Evolutionary conservation across 2,329 filamentous ascomycete genomes (phyloP).

Genomic region (Monosporascus cannonballus): DNA sequence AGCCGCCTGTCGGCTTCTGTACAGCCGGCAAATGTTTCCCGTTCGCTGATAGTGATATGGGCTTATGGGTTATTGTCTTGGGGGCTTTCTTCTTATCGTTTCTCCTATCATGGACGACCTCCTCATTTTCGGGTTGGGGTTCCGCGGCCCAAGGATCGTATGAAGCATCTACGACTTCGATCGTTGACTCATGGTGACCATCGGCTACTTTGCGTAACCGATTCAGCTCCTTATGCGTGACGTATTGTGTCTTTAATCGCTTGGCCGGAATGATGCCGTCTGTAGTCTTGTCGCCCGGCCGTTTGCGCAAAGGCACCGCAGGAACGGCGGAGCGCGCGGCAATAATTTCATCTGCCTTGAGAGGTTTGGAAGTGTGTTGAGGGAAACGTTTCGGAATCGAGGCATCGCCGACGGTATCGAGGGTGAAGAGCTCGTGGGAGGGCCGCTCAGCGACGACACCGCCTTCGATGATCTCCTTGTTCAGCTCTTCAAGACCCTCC

Average conservation of each 20-base stretch:
- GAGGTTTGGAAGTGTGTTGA: slow-evolving; percentile 64
- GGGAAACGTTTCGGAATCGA: slow-evolving; percentile 58
- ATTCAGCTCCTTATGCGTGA: slow-evolving; percentile 78
- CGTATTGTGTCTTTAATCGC: slow-evolving; percentile 68
- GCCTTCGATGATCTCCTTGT: slow-evolving; percentile 86
- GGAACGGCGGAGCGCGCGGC: slow-evolving; percentile 76
- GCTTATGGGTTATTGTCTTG: slow-evolving; percentile 65
- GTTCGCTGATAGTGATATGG: slow-evolving; percentile 75
- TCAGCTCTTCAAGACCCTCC: slow-evolving; percentile 73
- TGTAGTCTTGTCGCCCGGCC: slow-evolving; percentile 60
- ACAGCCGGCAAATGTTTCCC: slow-evolving; percentile 78
- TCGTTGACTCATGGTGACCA: slow-evolving; percentile 52
- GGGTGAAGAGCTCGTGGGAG: slow-evolving; percentile 75
- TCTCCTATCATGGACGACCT: slow-evolving; percentile 29
- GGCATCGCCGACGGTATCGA: slow-evolving; percentile 70
- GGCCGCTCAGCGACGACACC: slow-evolving; percentile 80
- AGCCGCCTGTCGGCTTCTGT: slow-evolving; percentile 70
- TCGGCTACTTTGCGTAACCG: slow-evolving; percentile 75
- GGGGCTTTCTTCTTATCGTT: slow-evolving; percentile 62
- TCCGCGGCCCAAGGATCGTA: slow-evolving; percentile 74
- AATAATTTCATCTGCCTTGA: slow-evolving; percentile 91
- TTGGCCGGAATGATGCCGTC: slow-evolving; percentile 72
- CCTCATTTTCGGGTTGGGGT: slow-evolving; percentile 23
- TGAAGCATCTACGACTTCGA: slow-evolving; percentile 53
- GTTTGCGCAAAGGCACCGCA: slow-evolving; percentile 73